These are phyloP conservation scores for Naganishia kalamii DNA, from an alignment of 768 basidiomycete genomes.

Conservation along the genomic window DNA sequence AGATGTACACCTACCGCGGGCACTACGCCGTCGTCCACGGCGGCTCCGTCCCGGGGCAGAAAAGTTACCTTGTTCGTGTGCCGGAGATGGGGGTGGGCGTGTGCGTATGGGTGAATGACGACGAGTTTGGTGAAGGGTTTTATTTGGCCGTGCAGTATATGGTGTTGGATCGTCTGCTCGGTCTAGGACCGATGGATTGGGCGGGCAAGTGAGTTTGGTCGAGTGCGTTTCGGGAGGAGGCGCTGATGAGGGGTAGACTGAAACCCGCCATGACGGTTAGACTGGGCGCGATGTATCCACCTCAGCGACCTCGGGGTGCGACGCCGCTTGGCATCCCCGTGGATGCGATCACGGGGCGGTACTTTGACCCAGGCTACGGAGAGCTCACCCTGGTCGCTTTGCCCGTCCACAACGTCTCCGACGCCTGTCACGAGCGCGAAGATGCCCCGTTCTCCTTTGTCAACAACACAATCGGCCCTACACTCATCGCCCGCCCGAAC, in stretches of 20 bases:
- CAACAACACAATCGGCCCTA: too few species aligned
- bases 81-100: constrained; percentile 32
- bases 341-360: too few species aligned
- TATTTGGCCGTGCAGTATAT: constrained; percentile 13
- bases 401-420: background rate
- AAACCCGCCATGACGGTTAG: too few species aligned
- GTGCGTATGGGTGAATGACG: constrained; percentile 34
- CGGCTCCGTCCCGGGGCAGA: constrained; percentile 35
- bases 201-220: constrained; percentile 12
- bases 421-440: too few species aligned
- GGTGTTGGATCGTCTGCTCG: constrained; percentile 20
- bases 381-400: too few species aligned
- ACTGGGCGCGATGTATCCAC: too few species aligned
- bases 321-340: too few species aligned
- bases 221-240: background rate
- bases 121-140: background rate
- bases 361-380: too few species aligned
- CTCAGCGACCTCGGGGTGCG: too few species aligned
- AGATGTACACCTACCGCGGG: constrained; percentile 32
- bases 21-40: constrained; percentile 27
- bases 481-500: too few species aligned
- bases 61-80: constrained; percentile 24
- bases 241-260: background rate
- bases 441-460: too few species aligned
- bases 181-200: constrained; percentile 23